Conservation (phyloP, 495 filamentous ascomycete genomes). For the Trichoderma orchidacearum region DNA sequence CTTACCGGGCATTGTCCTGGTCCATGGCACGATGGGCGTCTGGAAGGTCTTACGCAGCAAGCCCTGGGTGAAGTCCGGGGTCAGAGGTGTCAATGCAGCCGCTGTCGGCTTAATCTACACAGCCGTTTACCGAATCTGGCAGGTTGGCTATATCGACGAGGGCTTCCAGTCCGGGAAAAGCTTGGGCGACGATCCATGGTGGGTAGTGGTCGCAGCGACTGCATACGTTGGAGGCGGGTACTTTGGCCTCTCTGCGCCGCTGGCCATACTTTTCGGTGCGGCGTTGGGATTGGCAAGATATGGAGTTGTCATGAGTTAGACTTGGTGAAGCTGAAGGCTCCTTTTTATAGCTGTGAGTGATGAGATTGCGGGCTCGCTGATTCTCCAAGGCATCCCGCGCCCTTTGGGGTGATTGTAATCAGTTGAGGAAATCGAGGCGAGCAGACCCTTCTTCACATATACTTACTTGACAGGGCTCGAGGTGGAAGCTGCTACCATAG, state of each 20-base stretch:
- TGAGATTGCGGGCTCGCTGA: too few relatives aligned
- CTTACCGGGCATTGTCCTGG: slow-evolving; percentile 49
- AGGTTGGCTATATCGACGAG: slow-evolving; percentile 55
- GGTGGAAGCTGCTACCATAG: too few relatives aligned
- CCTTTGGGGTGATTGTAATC: too few relatives aligned
- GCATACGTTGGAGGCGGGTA: slow-evolving; percentile 50
- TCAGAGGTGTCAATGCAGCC: slow-evolving; percentile 61
- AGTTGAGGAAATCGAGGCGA: too few relatives aligned
- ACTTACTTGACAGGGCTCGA: too few relatives aligned
- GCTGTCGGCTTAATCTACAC: slow-evolving; percentile 74
- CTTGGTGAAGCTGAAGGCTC: not conserved
- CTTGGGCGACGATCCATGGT: slow-evolving; percentile 59
- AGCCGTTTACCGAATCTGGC: slow-evolving; percentile 73
- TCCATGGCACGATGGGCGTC: slow-evolving; percentile 53
- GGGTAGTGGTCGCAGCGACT: slow-evolving; percentile 52
- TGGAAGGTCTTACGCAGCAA: slow-evolving; percentile 48
- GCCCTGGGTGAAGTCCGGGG: slow-evolving; percentile 37
- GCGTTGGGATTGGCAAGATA: slow-evolving; percentile 52
- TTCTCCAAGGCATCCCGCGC: too few relatives aligned
- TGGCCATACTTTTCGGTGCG: slow-evolving; percentile 54
- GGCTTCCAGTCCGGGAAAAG: slow-evolving; percentile 40
- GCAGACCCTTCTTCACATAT: too few relatives aligned
- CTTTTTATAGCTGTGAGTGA: too few relatives aligned
- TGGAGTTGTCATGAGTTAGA: slow-evolving; percentile 27
- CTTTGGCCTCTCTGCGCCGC: slow-evolving; percentile 44